Evolutionary conservation across 192 early-diverging fungal genomes (phyloP).

Genomic region (Funneliformis mosseae): DNA sequence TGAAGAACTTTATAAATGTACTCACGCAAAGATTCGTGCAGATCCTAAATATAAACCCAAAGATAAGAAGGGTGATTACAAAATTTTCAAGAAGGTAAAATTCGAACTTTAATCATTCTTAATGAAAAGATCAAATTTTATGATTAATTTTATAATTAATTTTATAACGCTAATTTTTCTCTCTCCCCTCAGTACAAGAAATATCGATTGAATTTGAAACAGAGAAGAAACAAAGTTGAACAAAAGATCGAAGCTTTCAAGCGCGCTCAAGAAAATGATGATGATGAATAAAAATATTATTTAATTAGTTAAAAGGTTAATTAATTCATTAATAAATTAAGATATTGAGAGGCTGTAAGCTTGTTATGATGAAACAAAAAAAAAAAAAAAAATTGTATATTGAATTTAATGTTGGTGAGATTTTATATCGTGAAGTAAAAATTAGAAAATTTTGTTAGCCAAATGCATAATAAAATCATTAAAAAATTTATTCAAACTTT

Average conservation of each 20-base stretch:
- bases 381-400: no score
- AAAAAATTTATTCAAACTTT: no score
- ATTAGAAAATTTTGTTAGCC: no score
- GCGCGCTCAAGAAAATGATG: constrained; percentile 43
- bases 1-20: constrained; percentile 92
- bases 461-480: no score
- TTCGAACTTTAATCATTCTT: not conserved
- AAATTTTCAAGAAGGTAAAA: constrained; percentile 76
- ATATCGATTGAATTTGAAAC: constrained; percentile 82
- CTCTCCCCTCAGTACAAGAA: constrained; percentile 46
- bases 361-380: no score
- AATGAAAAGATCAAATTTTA: not conserved
- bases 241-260: constrained; percentile 88
- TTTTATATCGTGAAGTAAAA: no score
- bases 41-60: constrained; percentile 76
- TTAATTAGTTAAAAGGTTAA: not conserved
- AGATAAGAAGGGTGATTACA: constrained; percentile 66
- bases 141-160: not conserved
- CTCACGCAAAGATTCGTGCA: constrained; percentile 93
- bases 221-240: constrained; percentile 84
- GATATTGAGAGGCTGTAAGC: no score
- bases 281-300: constrained; percentile 22
- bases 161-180: not conserved
- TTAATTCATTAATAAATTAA: no score
- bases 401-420: no score